A percentile compares a stretch with the other conserved stretches of the same genome.
Evolutionary conservation across 1,139 yeast genomes (phyloP).

Genomic region (Hemisphaericaspora subhashii): DNA sequence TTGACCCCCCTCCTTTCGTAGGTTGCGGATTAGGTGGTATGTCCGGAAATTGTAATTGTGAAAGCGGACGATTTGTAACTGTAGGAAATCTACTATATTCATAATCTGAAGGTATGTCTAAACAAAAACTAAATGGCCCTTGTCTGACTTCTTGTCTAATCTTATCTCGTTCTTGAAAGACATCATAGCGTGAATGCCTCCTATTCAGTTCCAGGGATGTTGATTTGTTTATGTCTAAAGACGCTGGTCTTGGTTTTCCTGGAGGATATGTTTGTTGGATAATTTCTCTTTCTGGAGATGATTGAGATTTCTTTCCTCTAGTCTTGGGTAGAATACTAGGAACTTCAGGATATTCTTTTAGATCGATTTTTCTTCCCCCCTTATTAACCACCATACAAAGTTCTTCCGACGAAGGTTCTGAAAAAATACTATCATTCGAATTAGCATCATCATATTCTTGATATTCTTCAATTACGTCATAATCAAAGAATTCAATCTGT

Average conservation of each 20-base stretch:
- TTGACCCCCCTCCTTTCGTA: too few relatives aligned
- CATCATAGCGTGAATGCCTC: neutral
- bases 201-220: neutral
- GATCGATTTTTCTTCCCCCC: too few relatives aligned
- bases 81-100: conserved; percentile 28
- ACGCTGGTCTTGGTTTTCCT: neutral
- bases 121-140: conserved; percentile 33
- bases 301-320: neutral
- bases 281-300: neutral
- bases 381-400: too few relatives aligned
- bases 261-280: neutral
- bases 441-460: too few relatives aligned
- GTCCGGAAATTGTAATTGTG: neutral
- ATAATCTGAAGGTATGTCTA: conserved; percentile 36
- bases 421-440: too few relatives aligned
- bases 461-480: too few relatives aligned
- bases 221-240: neutral
- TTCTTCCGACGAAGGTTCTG: neutral
- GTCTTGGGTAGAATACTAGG: neutral
- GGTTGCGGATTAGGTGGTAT: neutral
- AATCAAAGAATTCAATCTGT: too few relatives aligned
- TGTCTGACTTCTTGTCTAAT: conserved; percentile 21
- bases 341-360: neutral
- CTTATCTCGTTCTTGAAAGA: neutral
- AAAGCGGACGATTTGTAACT: neutral